phyloP scores from a whole-genome alignment of 306 rosid genomes.

The Argentina anserina region DNA sequence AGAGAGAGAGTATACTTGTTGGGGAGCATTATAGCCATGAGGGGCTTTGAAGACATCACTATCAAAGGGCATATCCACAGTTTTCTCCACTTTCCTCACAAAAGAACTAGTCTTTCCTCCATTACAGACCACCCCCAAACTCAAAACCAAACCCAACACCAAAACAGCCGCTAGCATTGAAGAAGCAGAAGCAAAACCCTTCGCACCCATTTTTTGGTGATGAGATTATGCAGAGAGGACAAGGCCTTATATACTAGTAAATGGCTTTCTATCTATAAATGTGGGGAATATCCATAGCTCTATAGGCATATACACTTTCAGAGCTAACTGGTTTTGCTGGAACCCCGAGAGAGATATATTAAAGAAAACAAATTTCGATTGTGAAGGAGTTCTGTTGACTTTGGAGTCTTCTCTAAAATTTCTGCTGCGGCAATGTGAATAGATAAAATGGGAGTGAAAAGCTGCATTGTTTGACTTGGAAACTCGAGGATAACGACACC shows the following conservation, averaged over 20 bases:
- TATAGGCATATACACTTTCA: neutral
- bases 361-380: too few relatives aligned
- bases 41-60: conserved; percentile 52
- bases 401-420: too few relatives aligned
- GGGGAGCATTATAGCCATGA: conserved; percentile 62
- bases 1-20: conserved; percentile 37
- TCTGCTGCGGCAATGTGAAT: too few relatives aligned
- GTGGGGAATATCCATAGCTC: neutral
- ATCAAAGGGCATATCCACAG: conserved; percentile 53
- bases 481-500: too few relatives aligned
- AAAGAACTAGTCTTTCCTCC: conserved; percentile 41
- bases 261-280: neutral
- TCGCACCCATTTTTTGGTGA: conserved; percentile 32
- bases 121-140: conserved; percentile 19
- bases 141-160: conserved; percentile 30
- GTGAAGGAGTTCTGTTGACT: too few relatives aligned
- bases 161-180: conserved; percentile 5
- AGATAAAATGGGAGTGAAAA: too few relatives aligned
- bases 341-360: too few relatives aligned
- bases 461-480: too few relatives aligned
- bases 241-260: neutral
- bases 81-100: conserved; percentile 42
- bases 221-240: neutral
- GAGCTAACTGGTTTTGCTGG: too few relatives aligned
- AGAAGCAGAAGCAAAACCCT: conserved; percentile 20